Evolutionary conservation across 1,284 basidiomycete genomes (phyloP).

Genomic region (Ceratobasidium sp.): DNA sequence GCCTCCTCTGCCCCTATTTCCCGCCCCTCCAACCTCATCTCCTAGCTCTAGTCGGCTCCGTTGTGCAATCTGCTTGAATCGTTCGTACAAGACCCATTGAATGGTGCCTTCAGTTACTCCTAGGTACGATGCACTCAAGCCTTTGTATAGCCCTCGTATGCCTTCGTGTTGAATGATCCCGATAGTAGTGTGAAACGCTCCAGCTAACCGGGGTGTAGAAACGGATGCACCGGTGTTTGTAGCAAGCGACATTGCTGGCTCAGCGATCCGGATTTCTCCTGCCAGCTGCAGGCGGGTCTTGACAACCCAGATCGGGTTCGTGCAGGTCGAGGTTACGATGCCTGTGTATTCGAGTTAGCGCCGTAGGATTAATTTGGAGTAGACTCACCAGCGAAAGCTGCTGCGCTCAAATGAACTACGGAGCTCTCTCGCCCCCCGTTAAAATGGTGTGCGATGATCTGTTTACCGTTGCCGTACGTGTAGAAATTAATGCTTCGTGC

Average conservation of each 20-base stretch:
- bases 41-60: too few species aligned
- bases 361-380: not conserved
- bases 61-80: conserved; percentile 72
- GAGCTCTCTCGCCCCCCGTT: conserved; percentile 87
- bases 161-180: conserved; percentile 87
- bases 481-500: conserved; percentile 98
- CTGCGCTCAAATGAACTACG: conserved; percentile 86
- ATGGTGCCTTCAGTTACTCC: conserved; percentile 98
- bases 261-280: conserved; percentile 13
- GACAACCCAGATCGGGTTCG: conserved; percentile 99
- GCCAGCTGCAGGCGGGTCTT: conserved; percentile 92
- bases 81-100: conserved; percentile 97
- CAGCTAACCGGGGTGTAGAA: conserved; percentile 32
- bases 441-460: conserved; percentile 84
- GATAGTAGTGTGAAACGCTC: conserved; percentile 63
- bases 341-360: conserved; percentile 57
- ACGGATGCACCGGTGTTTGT: conserved; percentile 1
- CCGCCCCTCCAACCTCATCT: conserved; percentile 53
- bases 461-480: conserved; percentile 97
- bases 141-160: conserved; percentile 90
- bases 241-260: conserved; percentile 19
- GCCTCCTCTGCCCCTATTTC: conserved; percentile 65
- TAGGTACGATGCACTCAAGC: conserved; percentile 92
- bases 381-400: conserved; percentile 73
- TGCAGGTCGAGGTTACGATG: conserved; percentile 86